Evolutionary conservation across 768 basidiomycete genomes (phyloP).

Genomic region (Nevesoporus exiguus): DNA sequence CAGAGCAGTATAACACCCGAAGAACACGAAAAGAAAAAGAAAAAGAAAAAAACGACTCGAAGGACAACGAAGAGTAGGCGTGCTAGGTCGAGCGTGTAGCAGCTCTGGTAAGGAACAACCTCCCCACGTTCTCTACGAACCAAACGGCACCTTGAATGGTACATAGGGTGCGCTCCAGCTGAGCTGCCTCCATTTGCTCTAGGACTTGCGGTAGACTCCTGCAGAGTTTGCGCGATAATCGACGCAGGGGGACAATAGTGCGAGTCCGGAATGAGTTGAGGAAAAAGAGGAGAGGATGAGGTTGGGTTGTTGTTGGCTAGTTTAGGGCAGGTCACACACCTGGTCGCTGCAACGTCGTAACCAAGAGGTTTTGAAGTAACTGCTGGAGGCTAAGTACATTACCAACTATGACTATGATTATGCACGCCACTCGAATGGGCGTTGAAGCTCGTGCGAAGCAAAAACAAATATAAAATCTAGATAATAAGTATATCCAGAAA

Average conservation of each 20-base stretch:
- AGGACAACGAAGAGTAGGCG: too few species aligned
- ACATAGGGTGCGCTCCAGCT: conserved; percentile 28
- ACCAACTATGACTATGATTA: background rate
- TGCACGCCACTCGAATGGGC: background rate
- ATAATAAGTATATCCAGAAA: conserved; percentile 11
- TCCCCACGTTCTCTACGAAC: conserved; percentile 13
- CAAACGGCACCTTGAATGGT: background rate
- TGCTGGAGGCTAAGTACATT: background rate
- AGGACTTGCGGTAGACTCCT: conserved; percentile 37
- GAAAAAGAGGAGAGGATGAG: background rate
- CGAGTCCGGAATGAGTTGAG: conserved; percentile 34
- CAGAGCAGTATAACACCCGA: background rate
- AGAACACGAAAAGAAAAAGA: background rate
- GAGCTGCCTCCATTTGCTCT: conserved; percentile 25
- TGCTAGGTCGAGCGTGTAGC: conserved; percentile 21
- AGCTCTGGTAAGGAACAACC: conserved; percentile 34
- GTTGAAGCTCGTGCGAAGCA: background rate
- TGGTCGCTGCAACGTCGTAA: too few species aligned
- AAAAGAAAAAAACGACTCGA: too few species aligned
- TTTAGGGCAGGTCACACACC: conserved; percentile 33
- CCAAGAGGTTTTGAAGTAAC: too few species aligned
- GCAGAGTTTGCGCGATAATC: conserved; percentile 12
- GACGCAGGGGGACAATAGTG: conserved; percentile 38
- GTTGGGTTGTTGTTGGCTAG: accelerated
- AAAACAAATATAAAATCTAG: background rate